Conservation (phyloP, 306 rosid species). For the Betula pendula region DNA sequence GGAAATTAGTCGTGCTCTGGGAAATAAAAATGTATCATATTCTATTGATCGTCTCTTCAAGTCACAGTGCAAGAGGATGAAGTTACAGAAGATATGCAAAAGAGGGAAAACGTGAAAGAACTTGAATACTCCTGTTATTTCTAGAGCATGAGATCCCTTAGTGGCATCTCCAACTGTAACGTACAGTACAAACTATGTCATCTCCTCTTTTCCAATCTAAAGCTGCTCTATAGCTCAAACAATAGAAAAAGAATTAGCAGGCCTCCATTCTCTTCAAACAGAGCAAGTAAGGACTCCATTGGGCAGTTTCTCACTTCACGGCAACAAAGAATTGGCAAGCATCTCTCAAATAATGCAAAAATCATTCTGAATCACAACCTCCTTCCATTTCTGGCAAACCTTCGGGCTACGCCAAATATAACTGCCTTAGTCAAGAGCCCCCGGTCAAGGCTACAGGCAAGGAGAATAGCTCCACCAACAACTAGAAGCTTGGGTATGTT, state of each 20-base stretch:
- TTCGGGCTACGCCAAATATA: constrained; percentile 86
- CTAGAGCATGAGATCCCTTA: constrained; percentile 32
- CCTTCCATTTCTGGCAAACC: constrained; percentile 79
- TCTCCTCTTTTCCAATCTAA: constrained; percentile 30
- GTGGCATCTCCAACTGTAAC: constrained; percentile 21
- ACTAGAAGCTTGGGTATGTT: constrained; percentile 69
- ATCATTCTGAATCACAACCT: constrained; percentile 43
- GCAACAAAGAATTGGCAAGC: constrained; percentile 22
- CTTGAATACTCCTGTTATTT: constrained; percentile 35
- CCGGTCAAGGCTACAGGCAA: constrained; percentile 86
- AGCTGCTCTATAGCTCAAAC: constrained; percentile 41
- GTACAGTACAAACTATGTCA: constrained; percentile 29
- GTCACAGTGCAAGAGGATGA: not conserved
- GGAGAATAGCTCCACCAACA: constrained; percentile 76
- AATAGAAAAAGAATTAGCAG: constrained; percentile 40
- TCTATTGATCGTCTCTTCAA: not conserved
- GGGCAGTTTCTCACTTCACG: constrained; percentile 34
- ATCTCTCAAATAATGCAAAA: constrained; percentile 29
- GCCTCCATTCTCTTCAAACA: constrained; percentile 29
- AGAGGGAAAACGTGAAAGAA: constrained; percentile 10
- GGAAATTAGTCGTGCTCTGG: not conserved
- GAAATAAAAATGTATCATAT: not conserved
- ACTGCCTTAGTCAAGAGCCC: constrained; percentile 89
- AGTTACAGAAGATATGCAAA: not conserved
- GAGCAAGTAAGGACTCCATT: constrained; percentile 31